Evolutionary conservation across 129 eudicot species (phyloP).

Genomic region (Deinandra increscens): DNA sequence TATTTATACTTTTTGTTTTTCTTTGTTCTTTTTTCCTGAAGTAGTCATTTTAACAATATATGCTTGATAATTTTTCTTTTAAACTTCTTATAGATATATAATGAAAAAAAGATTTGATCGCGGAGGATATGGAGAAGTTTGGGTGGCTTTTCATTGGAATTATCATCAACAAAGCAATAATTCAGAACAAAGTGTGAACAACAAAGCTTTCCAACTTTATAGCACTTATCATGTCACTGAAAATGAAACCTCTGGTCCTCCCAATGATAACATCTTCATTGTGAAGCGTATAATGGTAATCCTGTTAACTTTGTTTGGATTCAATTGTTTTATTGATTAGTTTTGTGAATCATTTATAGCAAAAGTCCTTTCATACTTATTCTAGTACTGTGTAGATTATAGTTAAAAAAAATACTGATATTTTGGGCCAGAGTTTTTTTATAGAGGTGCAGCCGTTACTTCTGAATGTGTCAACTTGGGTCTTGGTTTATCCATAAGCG

Average conservation of each 20-base stretch:
- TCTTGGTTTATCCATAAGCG: background rate
- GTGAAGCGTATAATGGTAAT: conserved; percentile 94
- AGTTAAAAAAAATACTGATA: conserved; percentile 7
- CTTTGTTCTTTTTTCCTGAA: background rate
- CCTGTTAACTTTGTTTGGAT: background rate
- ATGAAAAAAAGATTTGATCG: conserved; percentile 80
- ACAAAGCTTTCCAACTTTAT: conserved; percentile 27
- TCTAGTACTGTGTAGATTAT: background rate
- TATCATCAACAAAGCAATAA: conserved; percentile 46
- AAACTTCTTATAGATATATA: conserved; percentile 59
- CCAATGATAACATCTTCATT: conserved; percentile 58
- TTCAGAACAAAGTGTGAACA: conserved; percentile 28
- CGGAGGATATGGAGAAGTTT: conserved; percentile 96
- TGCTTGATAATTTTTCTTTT: conserved; percentile 4
- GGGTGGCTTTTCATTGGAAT: conserved; percentile 95
- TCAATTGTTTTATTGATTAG: conserved; percentile 7
- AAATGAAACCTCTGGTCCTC: conserved; percentile 30
- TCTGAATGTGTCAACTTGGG: background rate
- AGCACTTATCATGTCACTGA: conserved; percentile 33
- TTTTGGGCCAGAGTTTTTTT: background rate
- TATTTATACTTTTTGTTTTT: background rate
- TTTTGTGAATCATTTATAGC: background rate
- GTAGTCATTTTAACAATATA: background rate
- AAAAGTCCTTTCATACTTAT: background rate
- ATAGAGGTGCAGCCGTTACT: background rate